These are phyloP conservation scores for Syzygium jambos DNA, from an alignment of 345 rosid species.

Conservation along the genomic window DNA sequence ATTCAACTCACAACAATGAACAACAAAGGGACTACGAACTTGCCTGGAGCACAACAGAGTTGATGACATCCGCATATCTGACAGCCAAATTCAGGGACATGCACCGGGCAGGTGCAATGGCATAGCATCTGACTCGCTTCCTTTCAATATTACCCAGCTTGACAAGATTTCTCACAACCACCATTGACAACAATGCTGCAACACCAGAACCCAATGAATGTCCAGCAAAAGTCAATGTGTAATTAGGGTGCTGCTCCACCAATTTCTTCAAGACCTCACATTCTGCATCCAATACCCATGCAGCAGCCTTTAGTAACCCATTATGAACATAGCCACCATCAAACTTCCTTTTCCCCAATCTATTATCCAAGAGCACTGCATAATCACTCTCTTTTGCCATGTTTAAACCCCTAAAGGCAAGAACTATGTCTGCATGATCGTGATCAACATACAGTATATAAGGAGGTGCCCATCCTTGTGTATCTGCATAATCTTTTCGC, in stretches of 20 bases:
- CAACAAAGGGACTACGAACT: slow-evolving; percentile 4
- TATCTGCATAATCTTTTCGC: slow-evolving; percentile 60
- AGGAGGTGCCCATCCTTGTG: slow-evolving; percentile 74
- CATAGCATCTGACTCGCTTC: slow-evolving; percentile 80
- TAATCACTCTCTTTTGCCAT: slow-evolving; percentile 90
- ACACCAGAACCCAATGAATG: slow-evolving; percentile 98
- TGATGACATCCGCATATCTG: slow-evolving; percentile 90
- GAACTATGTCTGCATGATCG: slow-evolving; percentile 57
- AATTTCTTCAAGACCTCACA: slow-evolving; percentile 55
- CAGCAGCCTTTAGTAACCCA: slow-evolving; percentile 87
- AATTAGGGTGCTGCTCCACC: slow-evolving; percentile 59
- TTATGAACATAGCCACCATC: slow-evolving; percentile 96
- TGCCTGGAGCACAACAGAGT: slow-evolving; percentile 95
- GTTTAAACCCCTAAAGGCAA: slow-evolving; percentile 80
- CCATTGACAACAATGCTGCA: slow-evolving; percentile 73
- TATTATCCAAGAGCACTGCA: slow-evolving; percentile 74
- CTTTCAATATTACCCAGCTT: slow-evolving; percentile 67
- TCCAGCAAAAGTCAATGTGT: slow-evolving; percentile 79
- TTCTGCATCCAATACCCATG: slow-evolving; percentile 73
- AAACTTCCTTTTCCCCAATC: slow-evolving; percentile 66
- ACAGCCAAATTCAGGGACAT: slow-evolving; percentile 94
- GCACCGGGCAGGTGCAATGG: slow-evolving; percentile 97
- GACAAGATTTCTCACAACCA: slow-evolving; percentile 49
- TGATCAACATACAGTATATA: slow-evolving; percentile 80
- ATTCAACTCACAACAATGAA: not conserved